Conservation (phyloP, 2,329 filamentous ascomycete species). For the Penicillium sp. region DNA sequence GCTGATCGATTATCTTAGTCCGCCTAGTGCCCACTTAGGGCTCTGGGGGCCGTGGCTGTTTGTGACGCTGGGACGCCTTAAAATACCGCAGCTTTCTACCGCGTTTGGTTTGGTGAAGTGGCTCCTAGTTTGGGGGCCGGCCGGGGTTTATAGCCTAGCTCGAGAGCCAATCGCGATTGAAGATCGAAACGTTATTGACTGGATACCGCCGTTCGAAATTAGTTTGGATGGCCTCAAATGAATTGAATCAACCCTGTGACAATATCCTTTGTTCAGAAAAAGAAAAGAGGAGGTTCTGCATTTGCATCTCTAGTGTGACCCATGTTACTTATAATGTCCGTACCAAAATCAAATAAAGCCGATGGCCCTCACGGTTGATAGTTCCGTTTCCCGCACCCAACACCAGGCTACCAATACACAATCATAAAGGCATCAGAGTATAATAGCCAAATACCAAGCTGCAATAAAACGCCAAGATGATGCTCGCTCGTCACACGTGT, state of each 20-base stretch:
- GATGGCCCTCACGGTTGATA: background rate
- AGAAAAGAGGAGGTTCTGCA: conserved; percentile 4
- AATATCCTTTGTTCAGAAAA: background rate
- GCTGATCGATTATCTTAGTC: background rate
- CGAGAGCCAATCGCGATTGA: conserved; percentile 9
- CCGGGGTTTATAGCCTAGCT: conserved; percentile 5
- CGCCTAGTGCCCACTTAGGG: background rate
- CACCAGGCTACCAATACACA: conserved; percentile 14
- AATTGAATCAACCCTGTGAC: background rate
- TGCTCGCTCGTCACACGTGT: conserved; percentile 23
- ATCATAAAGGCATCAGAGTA: conserved; percentile 5
- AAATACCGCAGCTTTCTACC: conserved; percentile 9
- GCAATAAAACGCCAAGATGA: conserved; percentile 20
- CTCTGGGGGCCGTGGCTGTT: conserved; percentile 15
- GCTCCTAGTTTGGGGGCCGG: conserved; percentile 12
- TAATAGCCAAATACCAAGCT: conserved; percentile 1
- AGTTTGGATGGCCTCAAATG: background rate
- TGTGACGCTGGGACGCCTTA: conserved; percentile 14
- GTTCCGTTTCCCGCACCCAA: conserved; percentile 1
- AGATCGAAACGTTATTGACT: conserved; percentile 21
- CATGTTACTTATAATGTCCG: background rate
- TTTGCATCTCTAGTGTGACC: conserved; percentile 5
- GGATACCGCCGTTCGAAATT: conserved; percentile 1
- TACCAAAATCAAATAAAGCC: background rate
- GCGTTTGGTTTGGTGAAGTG: background rate